phyloP scores from a whole-genome alignment of 2,329 filamentous ascomycete genomes.

The Pseudogymnoascus sp. region DNA sequence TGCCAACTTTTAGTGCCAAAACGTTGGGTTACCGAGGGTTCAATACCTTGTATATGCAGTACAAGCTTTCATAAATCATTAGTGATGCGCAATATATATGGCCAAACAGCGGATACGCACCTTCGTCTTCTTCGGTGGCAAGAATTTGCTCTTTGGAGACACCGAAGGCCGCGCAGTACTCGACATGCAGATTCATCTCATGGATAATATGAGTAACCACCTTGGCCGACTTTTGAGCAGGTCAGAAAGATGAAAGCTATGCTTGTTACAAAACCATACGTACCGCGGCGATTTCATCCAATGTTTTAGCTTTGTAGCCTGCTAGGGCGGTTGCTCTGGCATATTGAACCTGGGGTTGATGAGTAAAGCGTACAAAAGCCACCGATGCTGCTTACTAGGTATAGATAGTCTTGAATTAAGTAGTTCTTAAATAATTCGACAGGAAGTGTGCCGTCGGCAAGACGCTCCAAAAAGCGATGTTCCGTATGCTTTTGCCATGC shows the following conservation, averaged over 20 bases:
- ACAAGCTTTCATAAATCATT: conserved; percentile 44
- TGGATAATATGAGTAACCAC: conserved; percentile 71
- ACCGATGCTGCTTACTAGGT: conserved; percentile 51
- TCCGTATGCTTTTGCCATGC: conserved; percentile 72
- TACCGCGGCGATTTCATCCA: conserved; percentile 67
- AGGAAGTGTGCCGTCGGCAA: conserved; percentile 71
- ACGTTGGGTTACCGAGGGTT: neutral
- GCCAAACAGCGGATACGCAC: conserved; percentile 34
- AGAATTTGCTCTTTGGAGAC: conserved; percentile 69
- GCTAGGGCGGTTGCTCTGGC: conserved; percentile 78
- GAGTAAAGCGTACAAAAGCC: neutral
- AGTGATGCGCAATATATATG: conserved; percentile 12
- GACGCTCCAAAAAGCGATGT: conserved; percentile 72
- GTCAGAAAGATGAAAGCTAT: neutral
- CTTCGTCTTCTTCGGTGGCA: conserved; percentile 65
- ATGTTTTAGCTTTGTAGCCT: conserved; percentile 72
- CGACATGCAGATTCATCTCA: conserved; percentile 75
- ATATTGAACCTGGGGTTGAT: conserved; percentile 63
- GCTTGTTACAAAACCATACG: conserved; percentile 22
- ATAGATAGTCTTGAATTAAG: conserved; percentile 87
- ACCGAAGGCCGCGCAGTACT: conserved; percentile 77
- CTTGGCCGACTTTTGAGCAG: conserved; percentile 45
- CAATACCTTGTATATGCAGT: conserved; percentile 62
- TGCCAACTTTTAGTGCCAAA: conserved; percentile 18
- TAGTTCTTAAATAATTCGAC: conserved; percentile 78